Conservation (phyloP, 202 grass and related monocot genomes). For the Setaria viridis region DNA sequence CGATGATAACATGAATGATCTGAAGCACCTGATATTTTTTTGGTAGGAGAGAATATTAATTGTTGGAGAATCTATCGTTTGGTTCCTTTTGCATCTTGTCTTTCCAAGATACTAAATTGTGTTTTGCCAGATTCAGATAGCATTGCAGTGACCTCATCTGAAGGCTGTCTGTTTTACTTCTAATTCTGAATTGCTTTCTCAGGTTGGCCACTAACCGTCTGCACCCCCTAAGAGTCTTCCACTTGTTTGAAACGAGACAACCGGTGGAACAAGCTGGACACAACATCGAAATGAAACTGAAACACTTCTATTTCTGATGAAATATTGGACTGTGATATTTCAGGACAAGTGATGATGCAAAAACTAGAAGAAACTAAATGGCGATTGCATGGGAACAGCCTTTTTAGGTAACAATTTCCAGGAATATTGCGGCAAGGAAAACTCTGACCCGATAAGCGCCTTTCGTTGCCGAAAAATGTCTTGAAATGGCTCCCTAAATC, state of each 20-base stretch:
- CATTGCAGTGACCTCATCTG: background rate
- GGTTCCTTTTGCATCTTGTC: background rate
- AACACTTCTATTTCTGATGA: background rate
- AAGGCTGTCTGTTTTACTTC: constrained; percentile 8
- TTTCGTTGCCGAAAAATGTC: background rate
- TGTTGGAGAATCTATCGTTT: background rate
- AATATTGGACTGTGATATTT: background rate
- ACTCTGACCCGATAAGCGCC: background rate
- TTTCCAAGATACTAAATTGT: background rate
- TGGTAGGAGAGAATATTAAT: background rate
- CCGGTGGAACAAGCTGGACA: background rate
- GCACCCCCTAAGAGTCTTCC: background rate
- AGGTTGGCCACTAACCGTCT: background rate
- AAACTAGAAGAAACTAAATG: background rate
- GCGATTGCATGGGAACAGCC: background rate
- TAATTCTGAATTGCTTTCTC: background rate
- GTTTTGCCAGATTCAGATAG: background rate
- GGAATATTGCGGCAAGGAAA: background rate
- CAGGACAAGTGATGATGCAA: background rate
- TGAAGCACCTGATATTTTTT: background rate
- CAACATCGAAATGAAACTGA: constrained; percentile 18
- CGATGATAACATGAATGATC: background rate
- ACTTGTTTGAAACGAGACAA: background rate
- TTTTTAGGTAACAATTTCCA: background rate
- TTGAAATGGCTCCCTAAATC: background rate